These are phyloP conservation scores for Metarhizium robertsii DNA, from an alignment of 2,329 filamentous ascomycete species.

Conservation along the genomic window DNA sequence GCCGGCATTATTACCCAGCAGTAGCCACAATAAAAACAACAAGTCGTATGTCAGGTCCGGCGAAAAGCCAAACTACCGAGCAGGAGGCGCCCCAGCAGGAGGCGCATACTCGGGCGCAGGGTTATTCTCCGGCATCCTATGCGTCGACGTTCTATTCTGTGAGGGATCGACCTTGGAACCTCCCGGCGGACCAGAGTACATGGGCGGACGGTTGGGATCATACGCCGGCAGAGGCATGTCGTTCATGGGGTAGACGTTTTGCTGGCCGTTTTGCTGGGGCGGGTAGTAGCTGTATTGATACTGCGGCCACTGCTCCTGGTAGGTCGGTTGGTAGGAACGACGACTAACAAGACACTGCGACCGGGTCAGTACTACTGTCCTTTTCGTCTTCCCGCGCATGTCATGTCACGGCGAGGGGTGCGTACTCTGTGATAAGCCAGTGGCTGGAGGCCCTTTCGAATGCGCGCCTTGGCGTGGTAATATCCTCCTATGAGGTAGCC, in stretches of 20 bases:
- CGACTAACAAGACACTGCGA: conserved; percentile 43
- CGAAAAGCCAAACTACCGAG: not conserved
- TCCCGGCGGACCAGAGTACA: conserved; percentile 40
- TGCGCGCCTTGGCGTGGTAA: conserved; percentile 57
- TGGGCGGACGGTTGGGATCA: conserved; percentile 46
- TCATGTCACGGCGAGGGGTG: not conserved
- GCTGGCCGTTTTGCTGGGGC: conserved; percentile 5
- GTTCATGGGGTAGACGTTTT: conserved; percentile 37
- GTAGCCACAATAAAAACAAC: not conserved
- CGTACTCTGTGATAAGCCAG: conserved; percentile 62
- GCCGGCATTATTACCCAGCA: not conserved
- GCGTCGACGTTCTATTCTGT: conserved; percentile 27
- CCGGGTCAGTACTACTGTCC: not conserved
- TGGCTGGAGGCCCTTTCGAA: conserved; percentile 56
- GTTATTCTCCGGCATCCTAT: conserved; percentile 15
- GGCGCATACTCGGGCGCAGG: conserved; percentile 24
- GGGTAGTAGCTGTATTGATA: conserved; percentile 16
- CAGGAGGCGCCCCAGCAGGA: conserved; percentile 40
- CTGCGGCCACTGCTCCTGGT: conserved; percentile 10
- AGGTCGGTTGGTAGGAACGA: conserved; percentile 10
- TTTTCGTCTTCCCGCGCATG: not conserved
- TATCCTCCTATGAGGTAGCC: conserved; percentile 59
- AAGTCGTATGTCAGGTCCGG: not conserved
- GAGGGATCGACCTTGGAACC: conserved; percentile 45
- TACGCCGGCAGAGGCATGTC: conserved; percentile 47